Conservation (phyloP, 1,284 basidiomycete genomes). For the Xerocomus minutiporus region DNA sequence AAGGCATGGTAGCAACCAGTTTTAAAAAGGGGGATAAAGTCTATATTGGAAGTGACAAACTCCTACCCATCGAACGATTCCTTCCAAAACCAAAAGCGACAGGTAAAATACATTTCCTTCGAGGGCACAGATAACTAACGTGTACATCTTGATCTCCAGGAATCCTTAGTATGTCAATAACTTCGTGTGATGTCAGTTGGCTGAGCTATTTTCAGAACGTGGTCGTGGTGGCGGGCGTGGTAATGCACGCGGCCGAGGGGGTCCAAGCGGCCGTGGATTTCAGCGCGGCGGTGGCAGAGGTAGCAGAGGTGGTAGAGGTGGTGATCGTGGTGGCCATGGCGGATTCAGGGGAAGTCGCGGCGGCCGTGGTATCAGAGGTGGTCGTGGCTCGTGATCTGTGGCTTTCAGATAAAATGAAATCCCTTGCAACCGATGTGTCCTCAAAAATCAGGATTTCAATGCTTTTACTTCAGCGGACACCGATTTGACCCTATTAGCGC, state of each 20-base stretch:
- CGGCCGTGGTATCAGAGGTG: conserved; percentile 41
- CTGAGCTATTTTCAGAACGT: conserved; percentile 44
- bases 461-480: conserved; percentile 45
- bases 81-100: conserved; percentile 91
- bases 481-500: conserved; percentile 38
- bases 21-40: conserved; percentile 99
- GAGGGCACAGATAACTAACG: conserved; percentile 3
- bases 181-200: not conserved
- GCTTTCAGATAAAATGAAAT: not conserved
- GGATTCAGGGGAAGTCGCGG: conserved; percentile 42
- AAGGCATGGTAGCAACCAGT: conserved; percentile 91
- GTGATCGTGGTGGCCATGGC: conserved; percentile 42
- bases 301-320: conserved; percentile 40
- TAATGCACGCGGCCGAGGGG: conserved; percentile 39
- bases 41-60: conserved; percentile 93
- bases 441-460: conserved; percentile 38
- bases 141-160: conserved; percentile 29
- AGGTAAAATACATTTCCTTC: conserved; percentile 38
- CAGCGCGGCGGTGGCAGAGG: conserved; percentile 39
- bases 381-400: conserved; percentile 42
- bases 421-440: not conserved
- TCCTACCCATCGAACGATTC: conserved; percentile 95
- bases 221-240: conserved; percentile 44
- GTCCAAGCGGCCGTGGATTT: conserved; percentile 44
- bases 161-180: conserved; percentile 44